A percentile compares a stretch with the other conserved stretches of the same genome.
Evolutionary conservation across 768 basidiomycete genomes (phyloP).

Genomic region (Rickenella mellea): DNA sequence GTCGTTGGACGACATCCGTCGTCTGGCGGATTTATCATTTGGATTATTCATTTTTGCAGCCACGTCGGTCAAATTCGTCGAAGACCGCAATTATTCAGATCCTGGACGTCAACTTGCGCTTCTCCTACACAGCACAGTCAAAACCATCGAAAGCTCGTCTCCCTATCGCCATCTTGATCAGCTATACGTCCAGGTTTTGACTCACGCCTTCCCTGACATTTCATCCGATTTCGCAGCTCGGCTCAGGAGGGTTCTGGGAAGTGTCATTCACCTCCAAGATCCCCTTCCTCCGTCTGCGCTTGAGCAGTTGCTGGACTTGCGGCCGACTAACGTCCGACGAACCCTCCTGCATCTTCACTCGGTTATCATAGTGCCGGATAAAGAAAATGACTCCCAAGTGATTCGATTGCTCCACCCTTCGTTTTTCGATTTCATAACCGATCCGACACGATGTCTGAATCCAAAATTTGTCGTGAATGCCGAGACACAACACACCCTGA

Average conservation of each 20-base stretch:
- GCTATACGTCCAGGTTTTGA: constrained; percentile 8
- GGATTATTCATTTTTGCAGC: constrained; percentile 16
- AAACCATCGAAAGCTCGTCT: not conserved
- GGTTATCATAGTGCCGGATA: constrained; percentile 8
- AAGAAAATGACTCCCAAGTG: constrained; percentile 1
- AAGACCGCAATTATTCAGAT: constrained; percentile 3
- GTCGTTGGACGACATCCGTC: too few relatives aligned
- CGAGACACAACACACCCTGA: constrained; percentile 2
- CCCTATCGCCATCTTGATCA: constrained; percentile 9
- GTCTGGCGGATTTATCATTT: constrained; percentile 5
- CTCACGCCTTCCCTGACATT: constrained; percentile 5
- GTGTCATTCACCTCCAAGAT: too few relatives aligned
- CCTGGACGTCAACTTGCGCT: constrained; percentile 1
- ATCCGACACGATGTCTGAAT: constrained; percentile 7
- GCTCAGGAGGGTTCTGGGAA: too few relatives aligned
- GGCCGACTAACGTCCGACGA: too few relatives aligned
- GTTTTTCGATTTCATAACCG: constrained; percentile 13
- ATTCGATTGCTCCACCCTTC: constrained; percentile 13
- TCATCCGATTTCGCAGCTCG: not conserved
- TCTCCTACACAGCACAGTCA: too few relatives aligned
- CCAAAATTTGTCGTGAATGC: constrained; percentile 4
- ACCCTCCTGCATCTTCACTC: constrained; percentile 10
- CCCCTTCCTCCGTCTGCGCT: too few relatives aligned
- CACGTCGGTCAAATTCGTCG: constrained; percentile 12
- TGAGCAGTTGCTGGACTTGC: too few relatives aligned